Conservation (phyloP, 2,329 filamentous ascomycete genomes). For the Cyphellophora europaea region DNA sequence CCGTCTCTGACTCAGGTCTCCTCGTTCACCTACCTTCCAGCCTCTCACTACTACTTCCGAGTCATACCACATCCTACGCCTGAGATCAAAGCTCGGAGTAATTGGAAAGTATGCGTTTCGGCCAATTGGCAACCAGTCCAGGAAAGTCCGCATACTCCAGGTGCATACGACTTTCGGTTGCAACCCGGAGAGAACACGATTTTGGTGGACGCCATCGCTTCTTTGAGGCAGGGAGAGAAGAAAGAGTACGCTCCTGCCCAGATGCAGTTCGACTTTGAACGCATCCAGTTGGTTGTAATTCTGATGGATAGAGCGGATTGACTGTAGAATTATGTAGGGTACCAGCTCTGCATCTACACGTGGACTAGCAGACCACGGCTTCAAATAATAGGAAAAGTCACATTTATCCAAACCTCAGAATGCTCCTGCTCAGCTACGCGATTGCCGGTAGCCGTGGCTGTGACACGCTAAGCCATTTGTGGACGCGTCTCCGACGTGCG, state of each 20-base stretch:
- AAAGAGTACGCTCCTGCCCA: conserved; percentile 43
- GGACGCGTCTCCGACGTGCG: too few relatives aligned
- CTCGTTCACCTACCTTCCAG: conserved; percentile 60
- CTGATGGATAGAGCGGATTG: conserved; percentile 8
- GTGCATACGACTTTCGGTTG: conserved; percentile 67
- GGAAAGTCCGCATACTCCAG: conserved; percentile 36
- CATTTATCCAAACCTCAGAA: too few relatives aligned
- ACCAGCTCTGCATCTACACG: too few relatives aligned
- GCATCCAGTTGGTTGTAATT: conserved; percentile 33
- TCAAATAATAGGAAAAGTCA: too few relatives aligned
- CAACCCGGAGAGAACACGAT: conserved; percentile 66
- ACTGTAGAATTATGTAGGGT: too few relatives aligned
- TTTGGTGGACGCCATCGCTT: conserved; percentile 68
- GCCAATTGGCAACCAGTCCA: conserved; percentile 8
- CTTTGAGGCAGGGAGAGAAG: conserved; percentile 48
- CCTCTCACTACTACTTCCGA: conserved; percentile 60
- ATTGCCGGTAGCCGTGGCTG: too few relatives aligned
- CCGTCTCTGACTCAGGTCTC: conserved; percentile 60
- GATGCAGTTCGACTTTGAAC: conserved; percentile 65
- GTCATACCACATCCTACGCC: conserved; percentile 30
- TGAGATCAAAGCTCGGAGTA: conserved; percentile 10
- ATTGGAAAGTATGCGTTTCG: conserved; percentile 13
- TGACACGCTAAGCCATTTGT: too few relatives aligned
- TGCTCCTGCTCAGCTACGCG: too few relatives aligned
- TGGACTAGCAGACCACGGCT: too few relatives aligned